These are phyloP conservation scores for Yarrowia keelungensis DNA, from an alignment of 805 yeast species.

Conservation along the genomic window DNA sequence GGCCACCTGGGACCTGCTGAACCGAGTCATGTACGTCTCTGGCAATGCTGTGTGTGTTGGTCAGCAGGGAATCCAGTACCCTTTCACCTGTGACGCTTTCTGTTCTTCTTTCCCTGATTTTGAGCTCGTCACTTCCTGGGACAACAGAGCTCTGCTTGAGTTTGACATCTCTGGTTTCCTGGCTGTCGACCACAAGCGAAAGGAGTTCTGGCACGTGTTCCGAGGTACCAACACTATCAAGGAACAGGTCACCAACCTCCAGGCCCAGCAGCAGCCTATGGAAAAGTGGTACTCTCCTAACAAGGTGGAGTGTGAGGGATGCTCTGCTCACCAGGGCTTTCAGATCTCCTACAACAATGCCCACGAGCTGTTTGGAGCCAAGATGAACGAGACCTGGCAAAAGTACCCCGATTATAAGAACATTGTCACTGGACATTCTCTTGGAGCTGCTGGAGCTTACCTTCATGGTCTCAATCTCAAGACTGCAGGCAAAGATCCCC, in stretches of 20 bases:
- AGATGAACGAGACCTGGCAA: constrained; percentile 2
- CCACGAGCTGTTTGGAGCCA: not conserved
- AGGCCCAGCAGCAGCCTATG: constrained; percentile 2
- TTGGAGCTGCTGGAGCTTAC: constrained; percentile 6
- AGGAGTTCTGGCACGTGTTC: constrained; percentile 27
- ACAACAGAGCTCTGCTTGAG: not conserved
- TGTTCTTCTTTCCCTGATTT: constrained; percentile 7
- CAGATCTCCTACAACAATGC: not conserved
- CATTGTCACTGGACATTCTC: constrained; percentile 15
- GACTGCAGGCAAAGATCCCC: constrained; percentile 4
- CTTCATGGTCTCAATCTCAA: constrained; percentile 8
- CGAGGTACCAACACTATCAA: constrained; percentile 12
- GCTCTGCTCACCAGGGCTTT: constrained; percentile 9
- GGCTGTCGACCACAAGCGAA: constrained; percentile 14
- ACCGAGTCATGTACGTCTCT: constrained; percentile 1
- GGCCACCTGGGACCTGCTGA: constrained; percentile 9
- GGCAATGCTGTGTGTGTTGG: constrained; percentile 1
- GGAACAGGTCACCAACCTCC: constrained; percentile 6
- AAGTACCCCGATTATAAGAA: constrained; percentile 10
- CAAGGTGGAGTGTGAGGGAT: not conserved
- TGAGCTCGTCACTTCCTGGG: constrained; percentile 3
- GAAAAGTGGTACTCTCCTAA: not conserved
- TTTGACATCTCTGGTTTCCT: constrained; percentile 7
- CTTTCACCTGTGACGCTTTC: not conserved
- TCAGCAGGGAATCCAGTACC: not conserved